These are phyloP conservation scores for Epichloe uncinata DNA, from an alignment of 2,329 filamentous ascomycete genomes.

Conservation along the genomic window DNA sequence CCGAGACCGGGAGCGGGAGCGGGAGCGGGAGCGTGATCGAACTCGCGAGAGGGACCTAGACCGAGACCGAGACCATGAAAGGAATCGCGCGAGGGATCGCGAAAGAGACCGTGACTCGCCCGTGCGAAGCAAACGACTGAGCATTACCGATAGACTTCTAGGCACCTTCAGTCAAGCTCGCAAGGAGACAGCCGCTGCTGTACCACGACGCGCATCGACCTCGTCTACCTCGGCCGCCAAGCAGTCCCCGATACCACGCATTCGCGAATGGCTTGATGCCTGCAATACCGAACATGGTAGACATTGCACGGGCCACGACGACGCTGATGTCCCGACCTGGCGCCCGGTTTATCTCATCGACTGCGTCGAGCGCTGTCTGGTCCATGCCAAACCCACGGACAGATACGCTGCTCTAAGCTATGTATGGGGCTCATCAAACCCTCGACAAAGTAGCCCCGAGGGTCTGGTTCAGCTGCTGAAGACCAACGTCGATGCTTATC, in stretches of 20 bases:
- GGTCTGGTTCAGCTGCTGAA: constrained; percentile 19
- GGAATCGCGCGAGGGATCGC: constrained; percentile 8
- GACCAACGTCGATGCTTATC: constrained; percentile 23
- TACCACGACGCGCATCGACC: constrained; percentile 18
- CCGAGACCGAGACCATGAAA: constrained; percentile 3
- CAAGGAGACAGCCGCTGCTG: constrained; percentile 14
- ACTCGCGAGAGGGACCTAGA: not conserved
- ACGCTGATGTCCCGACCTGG: constrained; percentile 19
- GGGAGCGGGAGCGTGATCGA: not conserved
- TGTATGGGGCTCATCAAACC: constrained; percentile 23
- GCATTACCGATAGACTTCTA: constrained; percentile 26
- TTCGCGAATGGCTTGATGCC: constrained; percentile 30
- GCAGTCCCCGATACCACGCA: constrained; percentile 23
- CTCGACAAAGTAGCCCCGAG: constrained; percentile 15
- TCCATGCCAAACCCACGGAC: constrained; percentile 24
- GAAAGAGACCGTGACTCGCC: constrained; percentile 16
- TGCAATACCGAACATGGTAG: constrained; percentile 28
- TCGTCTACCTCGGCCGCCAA: constrained; percentile 14
- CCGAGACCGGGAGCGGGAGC: too few relatives aligned
- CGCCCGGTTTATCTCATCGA: constrained; percentile 29
- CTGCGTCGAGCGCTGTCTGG: constrained; percentile 24
- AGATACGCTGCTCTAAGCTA: constrained; percentile 34
- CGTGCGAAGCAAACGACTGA: constrained; percentile 23
- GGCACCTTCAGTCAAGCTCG: constrained; percentile 21
- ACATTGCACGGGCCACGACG: constrained; percentile 22